A percentile compares a stretch with the other conserved stretches of the same genome.
Evolutionary conservation across 2,329 filamentous ascomycete genomes (phyloP).

Genomic region (Fusarium protoensiforme): DNA sequence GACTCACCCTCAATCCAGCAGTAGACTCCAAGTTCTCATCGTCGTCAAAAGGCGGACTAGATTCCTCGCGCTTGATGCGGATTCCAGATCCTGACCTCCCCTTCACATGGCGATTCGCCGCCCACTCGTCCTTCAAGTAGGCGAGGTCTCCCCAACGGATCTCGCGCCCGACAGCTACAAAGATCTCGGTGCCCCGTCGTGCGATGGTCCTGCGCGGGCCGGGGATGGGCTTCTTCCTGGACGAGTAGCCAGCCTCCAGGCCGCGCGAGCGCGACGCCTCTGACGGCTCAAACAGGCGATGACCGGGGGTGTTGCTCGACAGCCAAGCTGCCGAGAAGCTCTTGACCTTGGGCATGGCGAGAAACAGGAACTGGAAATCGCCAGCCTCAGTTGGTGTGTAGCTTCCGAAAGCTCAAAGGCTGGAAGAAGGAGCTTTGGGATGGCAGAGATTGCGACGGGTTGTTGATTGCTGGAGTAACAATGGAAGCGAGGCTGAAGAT

Average conservation of each 20-base stretch:
- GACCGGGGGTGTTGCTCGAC: constrained; percentile 78
- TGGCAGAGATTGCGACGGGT: constrained; percentile 1
- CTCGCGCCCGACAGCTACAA: constrained; percentile 88
- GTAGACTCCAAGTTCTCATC: constrained; percentile 42
- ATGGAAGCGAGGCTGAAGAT: constrained; percentile 37
- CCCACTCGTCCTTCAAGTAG: constrained; percentile 74
- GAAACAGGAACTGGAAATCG: constrained; percentile 9
- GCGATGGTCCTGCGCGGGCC: constrained; percentile 78
- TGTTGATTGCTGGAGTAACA: constrained; percentile 18
- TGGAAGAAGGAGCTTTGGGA: background rate
- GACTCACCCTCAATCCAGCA: constrained; percentile 49
- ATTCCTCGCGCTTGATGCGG: constrained; percentile 62
- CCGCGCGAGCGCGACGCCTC: constrained; percentile 54
- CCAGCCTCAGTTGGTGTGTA: background rate
- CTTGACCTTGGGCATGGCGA: constrained; percentile 83
- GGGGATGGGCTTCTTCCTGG: constrained; percentile 55
- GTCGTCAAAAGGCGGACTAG: constrained; percentile 51
- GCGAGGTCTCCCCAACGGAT: constrained; percentile 91
- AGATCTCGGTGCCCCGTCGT: constrained; percentile 85
- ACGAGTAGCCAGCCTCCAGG: constrained; percentile 51
- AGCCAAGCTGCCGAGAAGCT: constrained; percentile 91
- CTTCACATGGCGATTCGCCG: constrained; percentile 41
- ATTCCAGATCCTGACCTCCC: constrained; percentile 46
- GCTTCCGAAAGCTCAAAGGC: constrained; percentile 28
- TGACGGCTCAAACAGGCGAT: constrained; percentile 76